phyloP scores from a whole-genome alignment of 495 filamentous ascomycete species.

The Cudoniella acicularis region DNA sequence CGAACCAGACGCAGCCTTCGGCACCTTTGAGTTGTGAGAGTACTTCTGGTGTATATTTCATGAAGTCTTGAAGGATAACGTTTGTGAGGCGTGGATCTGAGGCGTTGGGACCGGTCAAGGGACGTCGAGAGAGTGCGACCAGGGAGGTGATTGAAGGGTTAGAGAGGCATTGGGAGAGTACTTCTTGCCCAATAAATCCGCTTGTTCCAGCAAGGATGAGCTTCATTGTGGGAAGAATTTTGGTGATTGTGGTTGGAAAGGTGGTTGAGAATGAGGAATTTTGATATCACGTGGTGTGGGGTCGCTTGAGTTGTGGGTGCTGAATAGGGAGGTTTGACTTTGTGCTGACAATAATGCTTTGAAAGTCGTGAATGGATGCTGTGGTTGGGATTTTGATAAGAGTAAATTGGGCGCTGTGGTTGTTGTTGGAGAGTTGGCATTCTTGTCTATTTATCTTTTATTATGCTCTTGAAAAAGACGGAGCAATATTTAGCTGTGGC shows the following conservation, averaged over 20 bases:
- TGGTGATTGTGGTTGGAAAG: neutral
- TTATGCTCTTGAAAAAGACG: neutral
- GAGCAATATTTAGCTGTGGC: neutral
- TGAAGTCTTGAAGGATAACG: conserved; percentile 43
- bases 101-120: conserved; percentile 26
- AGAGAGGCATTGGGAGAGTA: conserved; percentile 43
- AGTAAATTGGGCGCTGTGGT: too few relatives aligned
- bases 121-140: conserved; percentile 43
- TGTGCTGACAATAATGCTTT: too few relatives aligned
- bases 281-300: neutral
- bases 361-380: too few relatives aligned
- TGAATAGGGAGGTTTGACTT: neutral
- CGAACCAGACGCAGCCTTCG: conserved; percentile 47
- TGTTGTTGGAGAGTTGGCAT: too few relatives aligned
- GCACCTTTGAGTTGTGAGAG: conserved; percentile 38
- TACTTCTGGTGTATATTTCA: conserved; percentile 33
- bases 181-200: conserved; percentile 47
- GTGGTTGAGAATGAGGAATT: too few relatives aligned
- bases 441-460: neutral
- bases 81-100: conserved; percentile 39
- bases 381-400: too few relatives aligned
- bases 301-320: neutral
- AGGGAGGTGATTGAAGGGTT: conserved; percentile 43
- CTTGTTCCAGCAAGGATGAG: conserved; percentile 50
- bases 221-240: conserved; percentile 37